Evolutionary conservation across 1,284 basidiomycete species (phyloP), one percentile per base, ranked within the genome.

Genomic region (Ganoderma lingzhi): DNA sequence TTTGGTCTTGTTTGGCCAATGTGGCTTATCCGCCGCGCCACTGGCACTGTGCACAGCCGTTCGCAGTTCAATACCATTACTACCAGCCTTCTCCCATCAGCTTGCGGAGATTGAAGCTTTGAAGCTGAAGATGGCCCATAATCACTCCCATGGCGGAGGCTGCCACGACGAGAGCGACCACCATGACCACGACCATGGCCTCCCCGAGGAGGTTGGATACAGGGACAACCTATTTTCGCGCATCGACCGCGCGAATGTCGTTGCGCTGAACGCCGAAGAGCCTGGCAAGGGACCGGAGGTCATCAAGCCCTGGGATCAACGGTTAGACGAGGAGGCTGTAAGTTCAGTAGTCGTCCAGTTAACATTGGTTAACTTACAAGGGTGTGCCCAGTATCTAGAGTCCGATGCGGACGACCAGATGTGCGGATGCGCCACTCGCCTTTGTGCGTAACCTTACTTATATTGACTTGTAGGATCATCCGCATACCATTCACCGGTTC

Each of bases 351-450:
- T 6, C 56, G 10, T 53, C 2, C 6, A 12, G 30, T 45, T 15
- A 42, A 30, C 10, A 23, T 28, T 28, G 17, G 28, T 17, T 19
- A 8, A 32, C 19, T 39, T 60, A 5, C 28, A 1, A 62, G 74
- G 69, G 51, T 23, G 59, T 39, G 6, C 14, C 56, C 68, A 95
- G 93, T 93, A 82, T 73, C 73, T 95, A 53, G 90, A 93, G 78
- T 95, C 93, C 15, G 94, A 95, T 73, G 91, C 90, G 45, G 93
- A 95, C 78, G 93, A 94, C 77, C 92, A 95, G 80, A 80, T 95
- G 93, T 93, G 79, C 73, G 85, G 67, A 69, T 65, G 63, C 32
- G 23, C 23, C 15, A 37, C 2, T 9, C 14, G 35, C 15, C 19
- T 59, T 35, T 45, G 32, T 23, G 4, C 3, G 28, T 23, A 10